Conservation (phyloP, 768 basidiomycete genomes). For the Phlegmacium glaucopus region DNA sequence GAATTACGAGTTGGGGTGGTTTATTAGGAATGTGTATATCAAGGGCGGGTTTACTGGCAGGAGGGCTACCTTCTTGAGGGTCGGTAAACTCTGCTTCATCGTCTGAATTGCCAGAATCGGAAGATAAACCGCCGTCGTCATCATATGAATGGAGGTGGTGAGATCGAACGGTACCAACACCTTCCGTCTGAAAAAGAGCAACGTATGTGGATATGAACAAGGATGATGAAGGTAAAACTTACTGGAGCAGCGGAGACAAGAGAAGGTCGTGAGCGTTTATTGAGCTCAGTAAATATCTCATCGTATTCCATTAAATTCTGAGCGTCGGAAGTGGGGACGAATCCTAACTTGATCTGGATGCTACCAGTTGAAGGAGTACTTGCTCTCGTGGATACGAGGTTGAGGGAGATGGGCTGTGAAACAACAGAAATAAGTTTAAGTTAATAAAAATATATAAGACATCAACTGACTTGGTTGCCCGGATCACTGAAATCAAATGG, state of each 20-base stretch:
- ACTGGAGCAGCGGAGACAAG: constrained; percentile 79
- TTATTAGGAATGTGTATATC: constrained; percentile 16
- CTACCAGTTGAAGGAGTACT: constrained; percentile 37
- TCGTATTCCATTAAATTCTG: constrained; percentile 46
- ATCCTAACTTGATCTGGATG: constrained; percentile 45
- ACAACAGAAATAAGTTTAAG: neutral
- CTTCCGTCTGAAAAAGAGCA: constrained; percentile 61
- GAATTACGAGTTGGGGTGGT: constrained; percentile 11
- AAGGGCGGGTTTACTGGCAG: constrained; percentile 16
- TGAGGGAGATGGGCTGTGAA: constrained; percentile 32
- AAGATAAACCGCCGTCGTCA: constrained; percentile 78
- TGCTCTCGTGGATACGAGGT: constrained; percentile 39
- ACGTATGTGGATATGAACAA: neutral
- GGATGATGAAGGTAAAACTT: constrained; percentile 25
- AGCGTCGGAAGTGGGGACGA: constrained; percentile 42
- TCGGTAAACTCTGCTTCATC: constrained; percentile 32
- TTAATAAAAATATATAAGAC: neutral
- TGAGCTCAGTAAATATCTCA: constrained; percentile 60
- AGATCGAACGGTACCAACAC: constrained; percentile 79
- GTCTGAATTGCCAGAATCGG: constrained; percentile 29
- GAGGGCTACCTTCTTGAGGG: constrained; percentile 15
- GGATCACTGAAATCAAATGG: constrained; percentile 56
- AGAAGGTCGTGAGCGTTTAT: constrained; percentile 60
- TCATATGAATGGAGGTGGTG: constrained; percentile 43
- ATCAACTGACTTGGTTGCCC: constrained; percentile 63